These are phyloP conservation scores for Dactylella cylindrospora DNA, from an alignment of 2,329 filamentous ascomycete species.

Conservation along the genomic window DNA sequence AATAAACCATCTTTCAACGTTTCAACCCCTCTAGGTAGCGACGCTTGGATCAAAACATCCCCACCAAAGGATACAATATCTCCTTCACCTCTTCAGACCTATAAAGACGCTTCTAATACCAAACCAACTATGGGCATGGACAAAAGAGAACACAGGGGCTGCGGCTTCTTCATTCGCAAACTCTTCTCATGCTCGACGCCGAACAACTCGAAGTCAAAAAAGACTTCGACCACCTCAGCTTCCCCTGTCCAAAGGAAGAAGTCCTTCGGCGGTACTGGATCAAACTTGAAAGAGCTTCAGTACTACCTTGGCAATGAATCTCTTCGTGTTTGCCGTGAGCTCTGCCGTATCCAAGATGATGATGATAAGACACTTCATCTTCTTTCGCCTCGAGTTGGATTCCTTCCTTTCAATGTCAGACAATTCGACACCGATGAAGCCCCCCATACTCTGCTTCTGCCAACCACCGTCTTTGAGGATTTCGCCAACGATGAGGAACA, in stretches of 20 bases:
- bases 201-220: neutral
- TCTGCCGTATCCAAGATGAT: conserved; percentile 30
- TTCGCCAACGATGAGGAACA: conserved; percentile 28
- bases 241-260: conserved; percentile 6
- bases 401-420: conserved; percentile 27
- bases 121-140: neutral
- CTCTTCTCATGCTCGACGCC: conserved; percentile 17
- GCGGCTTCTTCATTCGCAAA: conserved; percentile 25
- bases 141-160: conserved; percentile 3
- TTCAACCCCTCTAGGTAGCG: conserved; percentile 9
- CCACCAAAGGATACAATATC: neutral
- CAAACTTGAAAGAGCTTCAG: conserved; percentile 16
- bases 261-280: conserved; percentile 15
- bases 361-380: conserved; percentile 27
- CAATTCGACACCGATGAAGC: conserved; percentile 36
- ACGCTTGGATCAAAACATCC: neutral
- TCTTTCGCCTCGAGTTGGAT: conserved; percentile 24
- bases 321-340: conserved; percentile 21
- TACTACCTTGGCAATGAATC: conserved; percentile 35
- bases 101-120: too few relatives aligned
- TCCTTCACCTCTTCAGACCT: neutral
- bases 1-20: conserved; percentile 13
- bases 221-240: conserved; percentile 5
- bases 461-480: conserved; percentile 29
- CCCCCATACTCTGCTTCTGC: conserved; percentile 44